A percentile compares a stretch with the other conserved stretches of the same genome.
These are phyloP conservation scores for Nicotiana tabacum DNA, from an alignment of 257 asterid genomes.

Conservation along the genomic window DNA sequence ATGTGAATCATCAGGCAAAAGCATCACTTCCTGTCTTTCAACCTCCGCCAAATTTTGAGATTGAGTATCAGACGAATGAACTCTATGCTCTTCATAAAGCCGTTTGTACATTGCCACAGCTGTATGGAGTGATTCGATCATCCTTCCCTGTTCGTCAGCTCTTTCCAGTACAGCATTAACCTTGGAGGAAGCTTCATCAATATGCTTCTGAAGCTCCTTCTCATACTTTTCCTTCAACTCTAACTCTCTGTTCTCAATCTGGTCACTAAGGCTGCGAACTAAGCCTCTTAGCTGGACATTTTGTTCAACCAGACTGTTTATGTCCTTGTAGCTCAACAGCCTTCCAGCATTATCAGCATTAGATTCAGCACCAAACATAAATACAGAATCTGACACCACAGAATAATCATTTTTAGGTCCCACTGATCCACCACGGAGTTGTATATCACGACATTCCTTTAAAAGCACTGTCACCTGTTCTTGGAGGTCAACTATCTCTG, in stretches of 20 bases:
- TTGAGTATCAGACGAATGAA: slow-evolving; percentile 35
- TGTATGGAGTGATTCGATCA: slow-evolving; percentile 90
- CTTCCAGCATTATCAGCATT: slow-evolving; percentile 40
- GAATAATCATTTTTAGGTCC: slow-evolving; percentile 30
- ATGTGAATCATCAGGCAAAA: slow-evolving; percentile 42
- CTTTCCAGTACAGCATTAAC: slow-evolving; percentile 61
- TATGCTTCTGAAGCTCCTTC: slow-evolving; percentile 60
- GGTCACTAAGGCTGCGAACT: slow-evolving; percentile 65
- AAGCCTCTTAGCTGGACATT: slow-evolving; percentile 71
- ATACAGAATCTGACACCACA: slow-evolving; percentile 21
- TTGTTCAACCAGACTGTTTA: slow-evolving; percentile 83
- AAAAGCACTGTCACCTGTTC: slow-evolving; percentile 82
- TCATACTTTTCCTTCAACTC: slow-evolving; percentile 72
- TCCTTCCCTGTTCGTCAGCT: slow-evolving; percentile 77
- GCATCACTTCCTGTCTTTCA: slow-evolving; percentile 41
- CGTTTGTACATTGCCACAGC: slow-evolving; percentile 92
- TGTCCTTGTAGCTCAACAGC: slow-evolving; percentile 79
- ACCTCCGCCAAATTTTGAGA: slow-evolving; percentile 48
- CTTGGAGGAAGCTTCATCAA: slow-evolving; percentile 54
- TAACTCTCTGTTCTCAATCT: slow-evolving; percentile 62
- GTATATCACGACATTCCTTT: slow-evolving; percentile 92
- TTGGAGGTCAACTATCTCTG: slow-evolving; percentile 73
- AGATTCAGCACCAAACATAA: slow-evolving; percentile 25
- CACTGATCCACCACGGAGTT: slow-evolving; percentile 78
- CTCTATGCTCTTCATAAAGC: slow-evolving; percentile 75